Evolutionary conservation across 768 basidiomycete species (phyloP).

Genomic region (Butyriboletus loyo): DNA sequence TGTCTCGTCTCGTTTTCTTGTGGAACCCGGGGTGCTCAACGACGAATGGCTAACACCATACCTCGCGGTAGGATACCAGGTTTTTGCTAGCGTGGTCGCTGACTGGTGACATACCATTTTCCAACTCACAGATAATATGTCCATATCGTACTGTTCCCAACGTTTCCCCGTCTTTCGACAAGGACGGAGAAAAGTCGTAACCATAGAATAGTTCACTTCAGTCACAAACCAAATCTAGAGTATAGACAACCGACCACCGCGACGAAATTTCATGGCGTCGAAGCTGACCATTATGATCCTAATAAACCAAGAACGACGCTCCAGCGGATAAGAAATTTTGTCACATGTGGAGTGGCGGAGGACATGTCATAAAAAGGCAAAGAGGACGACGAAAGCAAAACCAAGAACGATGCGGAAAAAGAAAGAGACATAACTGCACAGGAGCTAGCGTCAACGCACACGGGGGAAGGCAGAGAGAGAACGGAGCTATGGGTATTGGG

Average conservation of each 20-base stretch:
- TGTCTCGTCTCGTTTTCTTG: background rate
- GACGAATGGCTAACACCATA: too few relatives aligned
- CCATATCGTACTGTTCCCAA: background rate
- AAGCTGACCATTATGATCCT: background rate
- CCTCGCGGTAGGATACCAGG: too few relatives aligned
- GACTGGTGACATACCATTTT: too few relatives aligned
- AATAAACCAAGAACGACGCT: slow-evolving; percentile 10
- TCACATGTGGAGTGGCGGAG: slow-evolving; percentile 9
- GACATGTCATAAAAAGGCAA: slow-evolving; percentile 6
- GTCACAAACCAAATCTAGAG: slow-evolving; percentile 17
- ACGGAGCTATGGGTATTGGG: slow-evolving; percentile 18
- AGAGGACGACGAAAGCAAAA: slow-evolving; percentile 21
- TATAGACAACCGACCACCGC: slow-evolving; percentile 9
- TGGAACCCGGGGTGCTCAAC: background rate
- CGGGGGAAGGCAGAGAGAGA: background rate
- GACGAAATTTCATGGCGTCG: slow-evolving; percentile 1
- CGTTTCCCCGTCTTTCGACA: too few relatives aligned
- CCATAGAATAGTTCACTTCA: background rate
- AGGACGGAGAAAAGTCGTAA: background rate
- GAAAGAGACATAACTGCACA: slow-evolving; percentile 19
- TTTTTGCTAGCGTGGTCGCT: too few relatives aligned
- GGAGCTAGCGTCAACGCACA: slow-evolving; percentile 15
- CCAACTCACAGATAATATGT: too few relatives aligned
- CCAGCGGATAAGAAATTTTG: slow-evolving; percentile 12
- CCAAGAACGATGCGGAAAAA: slow-evolving; percentile 18